Evolutionary conservation across 1,139 yeast species (phyloP), one percentile per base, ranked within the genome.

Genomic region (Blastobotrys malaysiensis): DNA sequence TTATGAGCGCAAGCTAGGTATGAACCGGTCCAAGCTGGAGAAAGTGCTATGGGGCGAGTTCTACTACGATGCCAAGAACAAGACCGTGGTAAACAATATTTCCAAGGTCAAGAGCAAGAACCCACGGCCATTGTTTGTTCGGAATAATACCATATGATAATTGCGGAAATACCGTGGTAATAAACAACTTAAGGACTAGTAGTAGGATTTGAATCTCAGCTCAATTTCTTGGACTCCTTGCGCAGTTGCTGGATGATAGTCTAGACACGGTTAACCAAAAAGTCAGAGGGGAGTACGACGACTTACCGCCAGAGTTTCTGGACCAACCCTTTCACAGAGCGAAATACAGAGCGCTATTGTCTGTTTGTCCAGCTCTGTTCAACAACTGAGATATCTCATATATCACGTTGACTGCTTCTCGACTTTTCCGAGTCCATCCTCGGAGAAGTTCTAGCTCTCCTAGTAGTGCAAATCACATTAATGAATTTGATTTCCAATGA

Each of bases 1-100:
- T 82, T 93, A 93, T 86, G 85, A 97, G 77, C 90, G 91, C 90
- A 93, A 93, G 82, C 93, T 93, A 77, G 99, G 99, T 89, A 98
- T 93, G 74, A 98, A 91, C 88, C 85, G 88, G 77, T 68, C 74
- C 63, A 93, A 93, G 88, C 90, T 93, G 97, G 88, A 89, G 97
- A 93, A 88, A 78, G 88, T 98, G 83, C 86, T 93, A 78, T 93
- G 99, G 99, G 99, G 99, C 80, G 98, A 93, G 83, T 88, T 96
- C 78, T 93, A 81, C 95, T 93, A 93, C 86, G 93, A 93, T 91
- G 97, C 99, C 79, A 93, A 91, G 89, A 93, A 98, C 79, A 93
- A 91, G 88, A 93, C n/a, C n/a, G n/a, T n/a, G n/a, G n/a, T n/a
- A n/a, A n/a, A n/a, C n/a, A n/a, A n/a, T n/a, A n/a, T n/a, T n/a